Conservation (phyloP, 2,329 filamentous ascomycete genomes). For the Clarireedia homoeocarpa region DNA sequence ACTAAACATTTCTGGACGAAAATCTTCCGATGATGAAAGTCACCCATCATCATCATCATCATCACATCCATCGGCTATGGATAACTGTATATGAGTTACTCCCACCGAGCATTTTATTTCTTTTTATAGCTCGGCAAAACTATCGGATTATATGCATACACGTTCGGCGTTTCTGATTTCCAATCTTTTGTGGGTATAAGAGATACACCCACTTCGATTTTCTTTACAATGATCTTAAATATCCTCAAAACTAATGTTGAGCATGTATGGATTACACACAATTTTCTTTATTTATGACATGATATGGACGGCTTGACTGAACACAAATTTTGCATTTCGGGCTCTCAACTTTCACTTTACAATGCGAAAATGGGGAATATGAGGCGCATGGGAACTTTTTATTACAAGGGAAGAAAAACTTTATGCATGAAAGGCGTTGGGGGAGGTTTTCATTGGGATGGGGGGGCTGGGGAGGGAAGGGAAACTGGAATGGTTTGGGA, state of each 20-base stretch:
- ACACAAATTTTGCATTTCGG: not conserved
- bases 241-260: not conserved
- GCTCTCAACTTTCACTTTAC: not conserved
- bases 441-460: not conserved
- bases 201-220: not conserved
- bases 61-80: not conserved
- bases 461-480: not conserved
- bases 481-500: not conserved
- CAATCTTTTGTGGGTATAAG: not conserved
- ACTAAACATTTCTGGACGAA: slow-evolving; percentile 17
- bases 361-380: not conserved
- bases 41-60: not conserved
- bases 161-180: slow-evolving; percentile 1
- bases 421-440: not conserved
- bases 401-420: not conserved
- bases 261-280: not conserved
- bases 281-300: not conserved
- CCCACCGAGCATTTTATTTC: not conserved
- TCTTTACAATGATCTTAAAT: not conserved
- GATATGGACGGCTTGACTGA: not conserved
- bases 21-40: not conserved
- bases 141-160: not conserved
- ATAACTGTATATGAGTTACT: not conserved
- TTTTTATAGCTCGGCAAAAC: not conserved
- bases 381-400: not conserved